Conservation (phyloP, 495 filamentous ascomycete genomes). For the Penicillium odoratum region DNA sequence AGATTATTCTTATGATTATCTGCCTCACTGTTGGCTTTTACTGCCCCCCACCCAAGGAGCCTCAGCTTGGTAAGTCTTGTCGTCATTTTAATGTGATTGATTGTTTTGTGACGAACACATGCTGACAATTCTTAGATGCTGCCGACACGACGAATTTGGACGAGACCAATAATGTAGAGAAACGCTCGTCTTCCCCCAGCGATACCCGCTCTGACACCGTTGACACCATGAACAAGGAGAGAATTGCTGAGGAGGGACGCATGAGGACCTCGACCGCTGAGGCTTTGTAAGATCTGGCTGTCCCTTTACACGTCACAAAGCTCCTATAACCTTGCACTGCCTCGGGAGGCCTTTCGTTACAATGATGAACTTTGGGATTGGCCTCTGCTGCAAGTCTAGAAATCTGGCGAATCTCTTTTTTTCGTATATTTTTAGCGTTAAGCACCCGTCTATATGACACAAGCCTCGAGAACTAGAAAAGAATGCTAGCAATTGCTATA, state of each 20-base stretch:
- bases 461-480: conserved; percentile 4
- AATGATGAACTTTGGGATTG: not conserved
- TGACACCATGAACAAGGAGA: not conserved
- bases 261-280: not conserved
- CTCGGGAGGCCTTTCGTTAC: not conserved
- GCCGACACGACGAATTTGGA: not conserved
- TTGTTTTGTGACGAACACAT: not conserved
- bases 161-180: not conserved
- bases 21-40: conserved; percentile 11
- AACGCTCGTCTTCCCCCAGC: not conserved
- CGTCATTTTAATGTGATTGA: not conserved
- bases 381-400: not conserved
- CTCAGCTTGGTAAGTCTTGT: conserved; percentile 2
- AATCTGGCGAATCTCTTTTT: not conserved
- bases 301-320: not conserved
- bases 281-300: conserved; percentile 2
- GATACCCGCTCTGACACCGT: not conserved
- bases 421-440: not conserved
- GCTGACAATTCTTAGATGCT: conserved; percentile 2
- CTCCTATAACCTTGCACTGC: not conserved
- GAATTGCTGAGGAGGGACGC: not conserved
- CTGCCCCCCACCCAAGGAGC: conserved; percentile 7
- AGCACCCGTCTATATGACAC: not conserved
- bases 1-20: conserved; percentile 18
- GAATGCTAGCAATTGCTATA: conserved; percentile 2